Evolutionary conservation across 2,329 filamentous ascomycete genomes (phyloP).

Genomic region (Ceratocystis harringtonii): DNA sequence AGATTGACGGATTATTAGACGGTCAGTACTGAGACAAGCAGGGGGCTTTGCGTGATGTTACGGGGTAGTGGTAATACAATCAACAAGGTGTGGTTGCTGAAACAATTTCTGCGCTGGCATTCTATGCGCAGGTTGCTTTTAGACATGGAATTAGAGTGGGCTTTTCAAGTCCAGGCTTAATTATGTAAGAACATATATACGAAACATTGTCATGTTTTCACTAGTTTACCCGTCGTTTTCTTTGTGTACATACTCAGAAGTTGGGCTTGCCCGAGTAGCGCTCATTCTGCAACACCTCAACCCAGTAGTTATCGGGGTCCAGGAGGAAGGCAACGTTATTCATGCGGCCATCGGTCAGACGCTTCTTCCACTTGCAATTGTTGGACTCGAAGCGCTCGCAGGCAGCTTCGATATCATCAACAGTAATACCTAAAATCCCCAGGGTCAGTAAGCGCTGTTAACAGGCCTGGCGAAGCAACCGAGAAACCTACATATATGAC

Average conservation of each 20-base stretch:
- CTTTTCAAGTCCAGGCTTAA: background rate
- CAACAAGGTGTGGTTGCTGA: background rate
- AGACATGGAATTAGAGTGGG: background rate
- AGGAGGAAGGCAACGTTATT: conserved; percentile 86
- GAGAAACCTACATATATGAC: conserved; percentile 61
- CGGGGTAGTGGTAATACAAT: background rate
- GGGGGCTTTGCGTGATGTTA: background rate
- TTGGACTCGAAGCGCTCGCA: conserved; percentile 73
- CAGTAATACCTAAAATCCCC: conserved; percentile 46
- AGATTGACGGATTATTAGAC: background rate
- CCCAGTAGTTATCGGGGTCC: conserved; percentile 79
- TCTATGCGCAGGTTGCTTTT: background rate
- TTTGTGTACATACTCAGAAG: conserved; percentile 27
- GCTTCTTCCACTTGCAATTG: conserved; percentile 85
- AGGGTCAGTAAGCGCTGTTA: conserved; percentile 19
- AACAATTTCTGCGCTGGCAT: background rate
- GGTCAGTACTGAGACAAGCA: background rate
- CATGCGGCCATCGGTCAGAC: conserved; percentile 81
- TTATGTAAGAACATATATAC: background rate
- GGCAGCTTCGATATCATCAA: conserved; percentile 78
- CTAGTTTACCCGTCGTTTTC: conserved; percentile 24
- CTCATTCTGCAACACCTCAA: conserved; percentile 68
- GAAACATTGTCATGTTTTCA: conserved; percentile 1
- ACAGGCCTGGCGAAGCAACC: background rate
- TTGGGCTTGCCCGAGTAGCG: conserved; percentile 40